These are phyloP conservation scores for Bolboschoenoplectus hybrid DNA, from an alignment of 202 grass and related monocot genomes.

Conservation along the genomic window DNA sequence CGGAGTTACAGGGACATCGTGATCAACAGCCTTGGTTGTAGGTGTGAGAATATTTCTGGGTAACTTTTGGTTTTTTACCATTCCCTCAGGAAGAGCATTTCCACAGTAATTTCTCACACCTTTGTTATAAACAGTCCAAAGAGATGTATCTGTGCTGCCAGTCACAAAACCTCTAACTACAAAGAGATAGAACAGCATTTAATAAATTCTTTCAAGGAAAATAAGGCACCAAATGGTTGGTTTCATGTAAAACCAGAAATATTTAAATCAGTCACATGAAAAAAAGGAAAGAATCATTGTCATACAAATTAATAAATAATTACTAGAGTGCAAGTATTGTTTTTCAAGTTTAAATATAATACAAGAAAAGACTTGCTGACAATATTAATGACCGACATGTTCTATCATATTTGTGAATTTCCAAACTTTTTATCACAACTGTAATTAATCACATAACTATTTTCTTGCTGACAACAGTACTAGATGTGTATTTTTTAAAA, in stretches of 20 bases:
- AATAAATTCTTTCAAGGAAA: background rate
- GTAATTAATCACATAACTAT: background rate
- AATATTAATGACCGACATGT: background rate
- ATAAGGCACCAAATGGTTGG: background rate
- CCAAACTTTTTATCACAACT: background rate
- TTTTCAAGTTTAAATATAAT: conserved; percentile 23
- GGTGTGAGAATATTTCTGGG: conserved; percentile 82
- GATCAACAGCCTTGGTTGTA: conserved; percentile 86
- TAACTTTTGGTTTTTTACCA: conserved; percentile 87
- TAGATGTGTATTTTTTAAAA: background rate
- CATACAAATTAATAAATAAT: background rate
- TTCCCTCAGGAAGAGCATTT: conserved; percentile 81
- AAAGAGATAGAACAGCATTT: conserved; percentile 37
- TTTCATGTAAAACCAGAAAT: background rate
- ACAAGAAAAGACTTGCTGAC: background rate
- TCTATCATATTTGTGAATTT: conserved; percentile 1
- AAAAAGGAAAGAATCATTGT: background rate
- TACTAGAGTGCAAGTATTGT: background rate
- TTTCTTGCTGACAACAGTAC: background rate
- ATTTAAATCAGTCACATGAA: background rate
- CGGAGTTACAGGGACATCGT: conserved; percentile 80
- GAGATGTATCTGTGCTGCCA: conserved; percentile 90
- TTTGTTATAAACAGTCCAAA: conserved; percentile 89
- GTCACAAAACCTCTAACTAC: conserved; percentile 89
- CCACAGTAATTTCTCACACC: conserved; percentile 87